Conservation (phyloP, 1,284 basidiomycete species). For the Cystobasidiaceae sp. region DNA sequence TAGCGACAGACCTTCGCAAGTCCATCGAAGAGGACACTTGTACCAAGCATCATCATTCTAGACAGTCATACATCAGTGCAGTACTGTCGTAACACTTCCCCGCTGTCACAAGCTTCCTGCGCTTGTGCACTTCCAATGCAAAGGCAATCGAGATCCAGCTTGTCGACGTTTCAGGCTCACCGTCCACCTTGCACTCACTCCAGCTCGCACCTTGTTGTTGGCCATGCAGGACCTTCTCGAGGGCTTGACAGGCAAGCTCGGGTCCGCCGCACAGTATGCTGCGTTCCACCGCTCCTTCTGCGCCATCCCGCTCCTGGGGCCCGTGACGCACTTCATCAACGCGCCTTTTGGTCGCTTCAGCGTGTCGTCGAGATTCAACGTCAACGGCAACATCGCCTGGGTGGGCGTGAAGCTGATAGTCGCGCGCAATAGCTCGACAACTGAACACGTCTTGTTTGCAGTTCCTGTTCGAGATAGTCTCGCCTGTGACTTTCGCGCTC, state of each 20-base stretch:
- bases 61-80: too few species aligned
- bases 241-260: conserved; percentile 2
- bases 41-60: too few species aligned
- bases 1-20: too few species aligned
- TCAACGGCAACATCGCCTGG: conserved; percentile 45
- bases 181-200: too few species aligned
- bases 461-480: conserved; percentile 40
- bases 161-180: too few species aligned
- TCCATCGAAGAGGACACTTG: too few species aligned
- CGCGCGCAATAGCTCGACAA: conserved; percentile 24
- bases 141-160: too few species aligned
- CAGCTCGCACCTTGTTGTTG: not conserved
- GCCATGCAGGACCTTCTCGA: not conserved
- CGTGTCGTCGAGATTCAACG: conserved; percentile 17
- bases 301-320: not conserved
- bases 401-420: conserved; percentile 38
- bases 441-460: not conserved
- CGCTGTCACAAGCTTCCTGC: too few species aligned
- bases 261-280: conserved; percentile 23
- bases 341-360: conserved; percentile 46
- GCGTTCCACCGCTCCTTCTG: conserved; percentile 20
- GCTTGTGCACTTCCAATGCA: too few species aligned
- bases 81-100: too few species aligned
- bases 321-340: conserved; percentile 32
- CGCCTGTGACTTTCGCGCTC: conserved; percentile 35